Base-by-base conservation (phyloP, 2,329 filamentous ascomycete species). In the Stemphylium lycopersici region DNA sequence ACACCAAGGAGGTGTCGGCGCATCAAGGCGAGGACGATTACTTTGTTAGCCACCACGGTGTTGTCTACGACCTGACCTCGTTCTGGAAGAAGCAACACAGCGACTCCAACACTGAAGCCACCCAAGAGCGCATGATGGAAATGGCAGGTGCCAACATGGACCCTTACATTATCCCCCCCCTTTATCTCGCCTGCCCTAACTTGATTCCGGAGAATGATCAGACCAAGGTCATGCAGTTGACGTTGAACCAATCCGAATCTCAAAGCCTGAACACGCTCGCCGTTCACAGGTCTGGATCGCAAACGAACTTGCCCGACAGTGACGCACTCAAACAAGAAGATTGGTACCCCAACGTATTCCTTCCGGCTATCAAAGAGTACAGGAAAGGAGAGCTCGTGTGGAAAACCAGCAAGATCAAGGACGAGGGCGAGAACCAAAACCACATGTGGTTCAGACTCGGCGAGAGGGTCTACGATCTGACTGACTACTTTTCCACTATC, bases 71-170 rank as follows among this genome's bases (percentile, higher is more conserved):
- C 68, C 86, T 99, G 39, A 85, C 87, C 48, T 90, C 93, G 52
- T 99, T 96, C 74, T 97, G 89, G 86, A 90, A 84, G 68, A 77
- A 84, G 18, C 85, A 96, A 52, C 95, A 99, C 78, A 93, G 91
- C 71, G 91, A 96, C 68, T 87, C 78, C 8, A 76, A 74, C 32
- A 85, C 84, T 46, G 80, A 87, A 53, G 88, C 87, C 1, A 80
- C 78, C 3, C 78, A 82, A 1, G 76, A 79, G 6, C 78, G 80
- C 50, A 98, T 99, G 95, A 69, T 85, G 59, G 86, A 86, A 1
- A 87, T 96, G 61, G 90, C 86, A 34, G 95, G 95, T 29, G 69
- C 86, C 63, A 87, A 93, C 65, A 78, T 99, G 62, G 90, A 95
- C 62, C 81, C 83, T n/a, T 96, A 96, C 75, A 96, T 99, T 68